Conservation (phyloP, 1,284 basidiomycete species). For the Cystobasidium sp. region DNA sequence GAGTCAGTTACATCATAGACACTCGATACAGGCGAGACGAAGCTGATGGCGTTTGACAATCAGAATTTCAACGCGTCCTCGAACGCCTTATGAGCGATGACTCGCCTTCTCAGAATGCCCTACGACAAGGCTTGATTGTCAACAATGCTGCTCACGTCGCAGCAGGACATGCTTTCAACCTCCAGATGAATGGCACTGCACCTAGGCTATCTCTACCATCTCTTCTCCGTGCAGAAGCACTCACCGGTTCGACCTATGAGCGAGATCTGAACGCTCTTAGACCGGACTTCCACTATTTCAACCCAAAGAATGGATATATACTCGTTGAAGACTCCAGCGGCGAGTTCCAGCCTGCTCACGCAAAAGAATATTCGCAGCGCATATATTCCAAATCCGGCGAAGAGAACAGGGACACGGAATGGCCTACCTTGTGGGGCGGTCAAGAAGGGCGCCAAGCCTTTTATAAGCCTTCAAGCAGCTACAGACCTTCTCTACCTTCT, state of each 20-base stretch:
- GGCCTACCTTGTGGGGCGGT: slow-evolving; percentile 61
- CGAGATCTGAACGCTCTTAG: slow-evolving; percentile 86
- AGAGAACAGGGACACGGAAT: slow-evolving; percentile 58
- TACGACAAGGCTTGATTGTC: slow-evolving; percentile 50
- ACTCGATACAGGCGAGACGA: not conserved
- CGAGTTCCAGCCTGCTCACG: slow-evolving; percentile 65
- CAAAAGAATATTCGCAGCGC: slow-evolving; percentile 61
- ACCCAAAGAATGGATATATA: slow-evolving; percentile 75
- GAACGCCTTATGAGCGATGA: slow-evolving; percentile 49
- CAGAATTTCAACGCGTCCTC: slow-evolving; percentile 57
- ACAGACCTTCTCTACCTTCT: slow-evolving; percentile 15
- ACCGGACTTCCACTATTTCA: slow-evolving; percentile 87
- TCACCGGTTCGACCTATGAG: slow-evolving; percentile 82
- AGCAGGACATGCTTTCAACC: slow-evolving; percentile 53
- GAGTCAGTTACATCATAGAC: slow-evolving; percentile 66
- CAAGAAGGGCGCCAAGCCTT: slow-evolving; percentile 58
- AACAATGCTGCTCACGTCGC: slow-evolving; percentile 51
- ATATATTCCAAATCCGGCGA: slow-evolving; percentile 25
- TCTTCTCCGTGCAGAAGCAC: slow-evolving; percentile 82
- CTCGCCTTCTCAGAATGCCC: slow-evolving; percentile 48
- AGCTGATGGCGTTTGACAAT: not conserved
- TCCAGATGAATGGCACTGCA: slow-evolving; percentile 42
- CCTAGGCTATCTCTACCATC: slow-evolving; percentile 51
- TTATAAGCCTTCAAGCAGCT: slow-evolving; percentile 42
- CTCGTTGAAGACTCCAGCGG: slow-evolving; percentile 87